Conservation (phyloP, 2,329 filamentous ascomycete genomes). For the Didymella pomorum region DNA sequence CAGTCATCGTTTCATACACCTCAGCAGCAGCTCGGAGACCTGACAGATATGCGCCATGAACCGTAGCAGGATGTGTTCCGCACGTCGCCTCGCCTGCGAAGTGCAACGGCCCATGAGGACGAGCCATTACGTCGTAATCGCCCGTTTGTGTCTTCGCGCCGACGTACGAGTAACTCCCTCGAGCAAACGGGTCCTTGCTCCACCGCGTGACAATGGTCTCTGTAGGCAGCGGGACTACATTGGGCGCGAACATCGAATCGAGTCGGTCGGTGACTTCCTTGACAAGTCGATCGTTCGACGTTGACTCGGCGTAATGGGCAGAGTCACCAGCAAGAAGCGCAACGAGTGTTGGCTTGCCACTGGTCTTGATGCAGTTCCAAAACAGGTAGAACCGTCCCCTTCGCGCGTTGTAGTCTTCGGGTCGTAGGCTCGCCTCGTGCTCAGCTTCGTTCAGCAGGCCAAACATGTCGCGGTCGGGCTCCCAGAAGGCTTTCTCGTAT, state of each 20-base stretch:
- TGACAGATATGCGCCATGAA: slow-evolving; percentile 95
- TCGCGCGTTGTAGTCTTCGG: slow-evolving; percentile 78
- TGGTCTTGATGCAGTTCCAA: slow-evolving; percentile 93
- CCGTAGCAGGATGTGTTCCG: slow-evolving; percentile 93
- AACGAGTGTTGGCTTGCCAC: slow-evolving; percentile 83
- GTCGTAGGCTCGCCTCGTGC: slow-evolving; percentile 73
- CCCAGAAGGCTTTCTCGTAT: slow-evolving; percentile 91
- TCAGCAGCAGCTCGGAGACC: slow-evolving; percentile 90
- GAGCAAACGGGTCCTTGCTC: slow-evolving; percentile 89
- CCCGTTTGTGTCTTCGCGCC: slow-evolving; percentile 81
- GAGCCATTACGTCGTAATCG: slow-evolving; percentile 93
- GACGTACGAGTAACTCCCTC: slow-evolving; percentile 94
- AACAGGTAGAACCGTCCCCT: slow-evolving; percentile 97
- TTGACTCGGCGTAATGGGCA: slow-evolving; percentile 83
- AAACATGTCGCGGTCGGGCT: slow-evolving; percentile 88
- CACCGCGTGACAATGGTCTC: slow-evolving; percentile 93
- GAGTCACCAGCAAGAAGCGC: slow-evolving; percentile 96
- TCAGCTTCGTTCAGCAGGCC: slow-evolving; percentile 82
- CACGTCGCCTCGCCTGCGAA: slow-evolving; percentile 98
- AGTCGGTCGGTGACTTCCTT: slow-evolving; percentile 82
- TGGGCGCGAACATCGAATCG: slow-evolving; percentile 72
- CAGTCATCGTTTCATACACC: slow-evolving; percentile 79
- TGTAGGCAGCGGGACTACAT: slow-evolving; percentile 74
- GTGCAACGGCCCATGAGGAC: slow-evolving; percentile 82
- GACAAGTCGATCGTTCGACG: slow-evolving; percentile 77